Evolutionary conservation across 1,284 basidiomycete species (phyloP).

Genomic region (Leccinum cinnamomeum): DNA sequence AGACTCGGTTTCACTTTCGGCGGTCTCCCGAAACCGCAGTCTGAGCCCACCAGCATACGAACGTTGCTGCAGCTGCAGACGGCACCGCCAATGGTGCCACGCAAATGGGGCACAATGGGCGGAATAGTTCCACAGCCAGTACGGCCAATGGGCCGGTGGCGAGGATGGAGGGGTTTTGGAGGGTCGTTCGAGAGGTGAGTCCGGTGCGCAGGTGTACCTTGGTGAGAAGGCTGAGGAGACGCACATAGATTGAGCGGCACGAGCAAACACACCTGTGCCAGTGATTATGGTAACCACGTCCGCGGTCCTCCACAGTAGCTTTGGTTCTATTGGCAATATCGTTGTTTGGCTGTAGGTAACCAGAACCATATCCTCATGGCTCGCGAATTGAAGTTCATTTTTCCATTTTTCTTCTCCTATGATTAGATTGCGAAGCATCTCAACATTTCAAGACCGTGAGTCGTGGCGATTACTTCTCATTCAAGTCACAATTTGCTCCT

Average conservation of each 20-base stretch:
- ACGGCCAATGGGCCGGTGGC: conserved; percentile 8
- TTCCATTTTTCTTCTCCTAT: too few relatives aligned
- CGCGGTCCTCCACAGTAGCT: too few relatives aligned
- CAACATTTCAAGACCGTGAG: too few relatives aligned
- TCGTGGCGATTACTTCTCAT: too few relatives aligned
- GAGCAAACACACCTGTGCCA: conserved; percentile 22
- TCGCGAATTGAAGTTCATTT: too few relatives aligned
- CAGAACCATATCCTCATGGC: too few relatives aligned
- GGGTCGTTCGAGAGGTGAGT: conserved; percentile 76
- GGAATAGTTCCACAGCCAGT: conserved; percentile 5
- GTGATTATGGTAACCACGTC: too few relatives aligned
- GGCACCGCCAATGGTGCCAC: conserved; percentile 53
- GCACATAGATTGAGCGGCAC: conserved; percentile 68
- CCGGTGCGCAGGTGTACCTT: not conserved
- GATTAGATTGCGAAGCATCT: too few relatives aligned
- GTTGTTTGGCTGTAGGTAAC: too few relatives aligned
- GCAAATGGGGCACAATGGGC: conserved; percentile 10
- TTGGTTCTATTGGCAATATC: too few relatives aligned
- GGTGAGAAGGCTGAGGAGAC: not conserved
- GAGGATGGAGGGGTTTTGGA: conserved; percentile 72
- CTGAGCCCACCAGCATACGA: conserved; percentile 22
- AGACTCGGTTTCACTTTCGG: conserved; percentile 33
- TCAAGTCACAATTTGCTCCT: too few relatives aligned
- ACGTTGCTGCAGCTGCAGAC: conserved; percentile 84
- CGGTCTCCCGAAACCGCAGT: conserved; percentile 30